Evolutionary conservation across 352 stramenopile genomes (phyloP).

Genomic region (Pythium aristosporum): DNA sequence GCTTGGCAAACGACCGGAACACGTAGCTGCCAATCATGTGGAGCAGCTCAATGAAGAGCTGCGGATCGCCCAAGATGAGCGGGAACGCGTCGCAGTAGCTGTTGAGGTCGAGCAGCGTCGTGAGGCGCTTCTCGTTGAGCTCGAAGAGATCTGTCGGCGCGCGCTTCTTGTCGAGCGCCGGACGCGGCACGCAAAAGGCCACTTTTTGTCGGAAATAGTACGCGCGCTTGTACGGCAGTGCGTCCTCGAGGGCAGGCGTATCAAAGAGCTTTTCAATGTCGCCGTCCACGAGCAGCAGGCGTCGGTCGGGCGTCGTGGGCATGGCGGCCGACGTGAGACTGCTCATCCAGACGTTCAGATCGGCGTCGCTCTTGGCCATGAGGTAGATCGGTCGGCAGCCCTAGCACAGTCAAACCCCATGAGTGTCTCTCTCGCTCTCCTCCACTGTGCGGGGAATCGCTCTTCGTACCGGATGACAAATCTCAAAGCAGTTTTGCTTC

Average conservation of each 20-base stretch:
- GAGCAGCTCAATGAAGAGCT: constrained; percentile 79
- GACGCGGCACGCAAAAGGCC: constrained; percentile 71
- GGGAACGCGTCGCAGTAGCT: constrained; percentile 84
- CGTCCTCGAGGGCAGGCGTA: constrained; percentile 74
- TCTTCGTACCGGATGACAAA: constrained; percentile 66
- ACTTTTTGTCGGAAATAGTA: constrained; percentile 87
- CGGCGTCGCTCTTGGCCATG: constrained; percentile 84
- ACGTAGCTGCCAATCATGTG: constrained; percentile 81
- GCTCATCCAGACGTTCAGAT: constrained; percentile 85
- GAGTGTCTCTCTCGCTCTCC: neutral
- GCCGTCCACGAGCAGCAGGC: constrained; percentile 58
- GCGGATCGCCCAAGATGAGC: constrained; percentile 76
- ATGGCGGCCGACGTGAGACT: constrained; percentile 81
- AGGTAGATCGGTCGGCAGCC: constrained; percentile 80
- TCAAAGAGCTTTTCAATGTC: constrained; percentile 74
- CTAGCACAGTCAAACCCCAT: constrained; percentile 22
- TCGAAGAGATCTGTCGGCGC: constrained; percentile 70
- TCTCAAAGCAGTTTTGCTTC: constrained; percentile 86
- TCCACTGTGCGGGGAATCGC: neutral
- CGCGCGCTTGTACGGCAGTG: constrained; percentile 78
- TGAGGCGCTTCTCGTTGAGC: constrained; percentile 81
- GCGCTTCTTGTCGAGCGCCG: constrained; percentile 43
- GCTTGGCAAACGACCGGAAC: constrained; percentile 68
- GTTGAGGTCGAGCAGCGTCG: constrained; percentile 82
- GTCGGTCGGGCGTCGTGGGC: constrained; percentile 63